Evolutionary conservation across 108 stramenopile genomes (phyloP).

Genomic region (Nitzschia sp.): DNA sequence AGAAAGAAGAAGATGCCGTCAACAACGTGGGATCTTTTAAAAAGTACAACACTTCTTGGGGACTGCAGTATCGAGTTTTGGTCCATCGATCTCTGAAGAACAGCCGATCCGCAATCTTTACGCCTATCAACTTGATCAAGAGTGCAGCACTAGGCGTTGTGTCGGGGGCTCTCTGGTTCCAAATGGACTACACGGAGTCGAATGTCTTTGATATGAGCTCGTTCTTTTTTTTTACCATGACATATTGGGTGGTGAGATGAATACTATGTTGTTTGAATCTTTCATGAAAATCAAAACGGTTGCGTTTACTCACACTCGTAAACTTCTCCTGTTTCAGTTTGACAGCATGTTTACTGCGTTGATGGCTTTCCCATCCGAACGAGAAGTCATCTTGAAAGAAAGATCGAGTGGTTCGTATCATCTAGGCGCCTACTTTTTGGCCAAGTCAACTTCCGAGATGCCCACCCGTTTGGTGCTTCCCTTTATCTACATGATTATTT

Average conservation of each 20-base stretch:
- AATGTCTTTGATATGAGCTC: slow-evolving; percentile 51
- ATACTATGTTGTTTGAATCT: background rate
- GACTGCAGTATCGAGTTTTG: slow-evolving; percentile 56
- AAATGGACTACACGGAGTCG: slow-evolving; percentile 56
- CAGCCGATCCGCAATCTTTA: slow-evolving; percentile 67
- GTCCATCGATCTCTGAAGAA: slow-evolving; percentile 69
- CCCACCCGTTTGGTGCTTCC: slow-evolving; percentile 58
- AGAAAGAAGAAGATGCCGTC: slow-evolving; percentile 9
- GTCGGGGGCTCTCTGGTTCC: slow-evolving; percentile 58
- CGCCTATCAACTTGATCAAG: slow-evolving; percentile 67
- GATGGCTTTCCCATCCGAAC: slow-evolving; percentile 69
- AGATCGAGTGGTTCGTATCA: slow-evolving; percentile 59
- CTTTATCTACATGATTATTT: slow-evolving; percentile 58
- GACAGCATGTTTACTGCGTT: slow-evolving; percentile 70
- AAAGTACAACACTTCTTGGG: slow-evolving; percentile 66
- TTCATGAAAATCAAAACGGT: no score
- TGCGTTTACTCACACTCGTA: no score
- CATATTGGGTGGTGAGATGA: slow-evolving; percentile 56
- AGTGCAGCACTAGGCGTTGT: slow-evolving; percentile 58
- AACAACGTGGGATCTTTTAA: slow-evolving; percentile 14
- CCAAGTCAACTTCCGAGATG: slow-evolving; percentile 67
- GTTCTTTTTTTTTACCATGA: slow-evolving; percentile 74
- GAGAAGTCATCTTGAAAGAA: slow-evolving; percentile 74
- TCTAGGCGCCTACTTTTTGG: slow-evolving; percentile 75
- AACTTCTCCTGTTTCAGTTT: no score